A percentile compares a stretch with the other conserved stretches of the same genome.
phyloP scores from a whole-genome alignment of 768 basidiomycete species.

The Cystobasidium tubakii region DNA sequence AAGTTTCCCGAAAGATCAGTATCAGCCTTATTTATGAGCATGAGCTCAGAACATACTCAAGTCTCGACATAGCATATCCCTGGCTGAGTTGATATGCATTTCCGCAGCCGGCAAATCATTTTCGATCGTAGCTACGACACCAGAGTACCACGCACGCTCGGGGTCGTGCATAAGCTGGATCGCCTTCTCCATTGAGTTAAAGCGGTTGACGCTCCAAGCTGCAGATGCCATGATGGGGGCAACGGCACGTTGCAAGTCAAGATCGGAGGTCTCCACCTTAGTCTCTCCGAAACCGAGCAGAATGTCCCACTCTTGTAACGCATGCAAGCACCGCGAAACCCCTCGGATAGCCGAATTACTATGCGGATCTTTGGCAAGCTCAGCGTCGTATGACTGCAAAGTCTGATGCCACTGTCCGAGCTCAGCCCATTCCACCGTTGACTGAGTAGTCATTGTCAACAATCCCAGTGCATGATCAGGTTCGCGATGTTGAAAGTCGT shows the following conservation, averaged over 20 bases:
- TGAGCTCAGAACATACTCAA: neutral
- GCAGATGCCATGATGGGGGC: conserved; percentile 28
- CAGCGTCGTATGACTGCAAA: conserved; percentile 7
- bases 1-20: neutral
- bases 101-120: neutral
- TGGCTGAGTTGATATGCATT: conserved; percentile 4
- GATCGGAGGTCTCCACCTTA: neutral
- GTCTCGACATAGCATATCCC: conserved; percentile 22
- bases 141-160: conserved; percentile 12
- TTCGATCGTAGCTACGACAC: neutral
- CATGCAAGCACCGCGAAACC: conserved; percentile 17
- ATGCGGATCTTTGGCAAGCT: neutral
- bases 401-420: conserved; percentile 32
- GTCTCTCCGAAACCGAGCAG: conserved; percentile 7
- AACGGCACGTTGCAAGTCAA: conserved; percentile 1
- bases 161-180: conserved; percentile 8
- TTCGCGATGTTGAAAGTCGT: conserved; percentile 20
- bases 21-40: neutral
- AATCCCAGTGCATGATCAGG: conserved; percentile 26
- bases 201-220: conserved; percentile 21
- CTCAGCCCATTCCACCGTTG: conserved; percentile 25
- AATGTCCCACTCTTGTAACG: conserved; percentile 34
- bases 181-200: neutral
- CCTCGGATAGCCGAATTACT: conserved; percentile 2
- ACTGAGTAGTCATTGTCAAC: neutral